Evolutionary conservation across 306 rosid genomes (phyloP).

Genomic region (Cyamopsis tetragonoloba): DNA sequence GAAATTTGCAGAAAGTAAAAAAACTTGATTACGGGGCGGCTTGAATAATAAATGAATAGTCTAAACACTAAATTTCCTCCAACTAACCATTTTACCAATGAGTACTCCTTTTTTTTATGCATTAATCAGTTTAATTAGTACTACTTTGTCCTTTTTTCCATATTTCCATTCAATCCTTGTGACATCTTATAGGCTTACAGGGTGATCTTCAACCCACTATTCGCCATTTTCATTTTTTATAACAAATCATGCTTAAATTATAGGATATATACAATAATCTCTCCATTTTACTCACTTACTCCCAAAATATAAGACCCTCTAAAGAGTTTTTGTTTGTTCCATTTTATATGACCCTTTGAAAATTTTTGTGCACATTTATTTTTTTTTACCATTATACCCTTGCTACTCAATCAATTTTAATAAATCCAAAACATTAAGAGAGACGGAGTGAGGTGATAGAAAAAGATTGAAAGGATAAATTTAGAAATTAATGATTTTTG

Average conservation of each 20-base stretch:
- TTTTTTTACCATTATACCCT: too few species aligned
- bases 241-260: neutral
- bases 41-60: neutral
- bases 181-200: neutral
- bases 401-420: too few species aligned
- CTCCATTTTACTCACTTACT: too few species aligned
- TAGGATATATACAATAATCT: too few species aligned
- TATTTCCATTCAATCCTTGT: slow-evolving; percentile 1
- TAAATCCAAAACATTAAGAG: too few species aligned
- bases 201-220: neutral
- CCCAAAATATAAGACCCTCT: too few species aligned
- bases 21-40: neutral
- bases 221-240: neutral
- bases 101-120: slow-evolving; percentile 25
- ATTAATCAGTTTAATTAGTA: slow-evolving; percentile 2
- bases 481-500: too few species aligned
- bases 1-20: neutral
- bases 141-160: neutral
- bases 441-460: too few species aligned
- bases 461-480: too few species aligned
- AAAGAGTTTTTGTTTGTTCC: too few species aligned
- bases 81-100: slow-evolving; percentile 21
- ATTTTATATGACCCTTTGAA: too few species aligned
- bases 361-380: too few species aligned
- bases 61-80: slow-evolving; percentile 1